Conservation (phyloP, 169 alveolate genomes). For the Ichthyophthirius multifiliis region DNA sequence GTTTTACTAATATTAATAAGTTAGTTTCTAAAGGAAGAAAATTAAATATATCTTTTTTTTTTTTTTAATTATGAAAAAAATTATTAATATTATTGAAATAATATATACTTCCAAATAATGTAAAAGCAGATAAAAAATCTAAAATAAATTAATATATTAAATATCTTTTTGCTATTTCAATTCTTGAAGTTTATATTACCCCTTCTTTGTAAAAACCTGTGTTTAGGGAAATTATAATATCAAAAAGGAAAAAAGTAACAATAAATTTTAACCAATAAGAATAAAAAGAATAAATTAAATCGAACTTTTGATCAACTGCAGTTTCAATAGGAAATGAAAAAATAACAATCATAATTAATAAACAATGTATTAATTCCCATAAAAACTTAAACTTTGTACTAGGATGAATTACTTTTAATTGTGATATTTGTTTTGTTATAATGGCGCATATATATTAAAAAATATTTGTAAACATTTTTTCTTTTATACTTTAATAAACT, state of each 20-base stretch:
- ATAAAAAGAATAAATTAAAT: background rate
- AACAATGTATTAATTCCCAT: background rate
- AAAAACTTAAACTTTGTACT: background rate
- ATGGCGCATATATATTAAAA: no score
- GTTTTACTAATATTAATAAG: background rate
- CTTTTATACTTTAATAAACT: no score
- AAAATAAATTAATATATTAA: background rate
- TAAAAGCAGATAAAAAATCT: background rate
- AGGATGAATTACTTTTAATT: no score
- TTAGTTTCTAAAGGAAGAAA: background rate
- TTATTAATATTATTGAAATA: background rate
- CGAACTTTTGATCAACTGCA: background rate
- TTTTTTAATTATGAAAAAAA: background rate
- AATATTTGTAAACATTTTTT: no score
- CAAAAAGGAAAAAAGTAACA: background rate
- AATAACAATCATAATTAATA: background rate
- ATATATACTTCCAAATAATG: constrained; percentile 4
- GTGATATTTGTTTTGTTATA: no score
- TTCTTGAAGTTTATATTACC: background rate
- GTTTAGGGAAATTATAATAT: background rate
- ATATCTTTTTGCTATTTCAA: background rate
- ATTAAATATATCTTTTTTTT: background rate
- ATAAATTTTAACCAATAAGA: background rate
- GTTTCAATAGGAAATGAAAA: background rate
- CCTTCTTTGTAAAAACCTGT: background rate